Conservation (phyloP, 1,139 yeast species). For the Geotrichum citri-aurantii region DNA sequence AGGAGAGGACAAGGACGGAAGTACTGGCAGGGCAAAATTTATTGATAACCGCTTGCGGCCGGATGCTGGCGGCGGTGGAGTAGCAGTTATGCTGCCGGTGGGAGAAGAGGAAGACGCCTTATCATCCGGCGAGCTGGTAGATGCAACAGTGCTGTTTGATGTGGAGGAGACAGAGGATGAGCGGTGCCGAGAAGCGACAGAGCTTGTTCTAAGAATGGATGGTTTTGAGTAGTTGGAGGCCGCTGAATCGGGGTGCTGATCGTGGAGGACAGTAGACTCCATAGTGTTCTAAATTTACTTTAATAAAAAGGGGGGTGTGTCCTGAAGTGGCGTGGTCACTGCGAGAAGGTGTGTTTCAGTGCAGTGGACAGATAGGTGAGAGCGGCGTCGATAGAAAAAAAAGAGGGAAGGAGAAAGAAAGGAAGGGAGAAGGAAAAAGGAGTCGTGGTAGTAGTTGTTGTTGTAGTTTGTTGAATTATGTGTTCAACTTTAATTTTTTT, state of each 20-base stretch:
- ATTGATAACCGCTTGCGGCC: slow-evolving; percentile 10
- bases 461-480: background rate
- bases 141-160: background rate
- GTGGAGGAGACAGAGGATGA: background rate
- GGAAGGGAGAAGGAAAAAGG: background rate
- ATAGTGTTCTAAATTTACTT: background rate
- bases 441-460: background rate
- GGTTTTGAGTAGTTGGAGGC: background rate
- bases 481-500: background rate
- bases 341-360: background rate
- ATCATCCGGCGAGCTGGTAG: background rate
- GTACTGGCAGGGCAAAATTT: slow-evolving; percentile 13
- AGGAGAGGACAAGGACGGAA: background rate
- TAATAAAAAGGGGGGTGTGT: background rate
- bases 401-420: background rate
- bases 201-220: background rate
- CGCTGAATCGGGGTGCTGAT: background rate
- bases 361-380: background rate
- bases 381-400: background rate
- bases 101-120: background rate
- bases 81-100: background rate
- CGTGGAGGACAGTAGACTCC: background rate
- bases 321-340: background rate
- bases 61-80: background rate
- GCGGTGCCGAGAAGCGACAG: background rate